Evolutionary conservation across 164 flowering plant species (phyloP).

Genomic region (Piper longum): DNA sequence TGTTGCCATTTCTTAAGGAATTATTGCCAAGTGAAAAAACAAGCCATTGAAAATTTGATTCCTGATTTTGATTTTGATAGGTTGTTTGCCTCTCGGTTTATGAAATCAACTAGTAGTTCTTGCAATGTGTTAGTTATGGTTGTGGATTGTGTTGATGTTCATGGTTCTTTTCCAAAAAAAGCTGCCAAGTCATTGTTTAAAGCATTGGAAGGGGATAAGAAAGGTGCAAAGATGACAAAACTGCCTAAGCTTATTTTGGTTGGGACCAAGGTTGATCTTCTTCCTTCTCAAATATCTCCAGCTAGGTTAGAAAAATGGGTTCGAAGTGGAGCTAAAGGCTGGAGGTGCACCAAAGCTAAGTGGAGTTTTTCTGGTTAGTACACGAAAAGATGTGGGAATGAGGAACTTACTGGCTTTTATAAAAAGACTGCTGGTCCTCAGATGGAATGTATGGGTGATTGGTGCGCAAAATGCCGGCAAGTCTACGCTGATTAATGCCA

Average conservation of each 20-base stretch:
- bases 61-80: slow-evolving; percentile 94
- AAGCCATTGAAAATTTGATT: slow-evolving; percentile 67
- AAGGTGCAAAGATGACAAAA: slow-evolving; percentile 27
- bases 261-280: slow-evolving; percentile 92
- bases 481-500: slow-evolving; percentile 77
- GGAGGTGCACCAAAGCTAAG: slow-evolving; percentile 75
- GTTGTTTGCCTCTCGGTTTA: slow-evolving; percentile 56
- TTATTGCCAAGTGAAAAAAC: slow-evolving; percentile 90
- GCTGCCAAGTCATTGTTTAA: slow-evolving; percentile 75
- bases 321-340: slow-evolving; percentile 79
- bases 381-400: slow-evolving; percentile 79
- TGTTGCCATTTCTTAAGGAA: slow-evolving; percentile 85
- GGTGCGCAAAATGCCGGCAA: slow-evolving; percentile 98
- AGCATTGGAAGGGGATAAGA: slow-evolving; percentile 38
- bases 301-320: slow-evolving; percentile 90
- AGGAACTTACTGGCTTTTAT: slow-evolving; percentile 63
- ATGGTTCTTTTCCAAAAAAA: slow-evolving; percentile 85
- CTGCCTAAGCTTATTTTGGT: slow-evolving; percentile 83
- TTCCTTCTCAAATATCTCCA: slow-evolving; percentile 80
- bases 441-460: slow-evolving; percentile 94
- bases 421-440: slow-evolving; percentile 78
- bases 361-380: slow-evolving; percentile 81
- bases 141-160: slow-evolving; percentile 95
- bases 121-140: slow-evolving; percentile 85
- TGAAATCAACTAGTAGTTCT: slow-evolving; percentile 51